A percentile compares a stretch with the other conserved stretches of the same genome.
These are phyloP conservation scores for Cladosporium velox DNA, from an alignment of 2,329 filamentous ascomycete species.

Conservation along the genomic window DNA sequence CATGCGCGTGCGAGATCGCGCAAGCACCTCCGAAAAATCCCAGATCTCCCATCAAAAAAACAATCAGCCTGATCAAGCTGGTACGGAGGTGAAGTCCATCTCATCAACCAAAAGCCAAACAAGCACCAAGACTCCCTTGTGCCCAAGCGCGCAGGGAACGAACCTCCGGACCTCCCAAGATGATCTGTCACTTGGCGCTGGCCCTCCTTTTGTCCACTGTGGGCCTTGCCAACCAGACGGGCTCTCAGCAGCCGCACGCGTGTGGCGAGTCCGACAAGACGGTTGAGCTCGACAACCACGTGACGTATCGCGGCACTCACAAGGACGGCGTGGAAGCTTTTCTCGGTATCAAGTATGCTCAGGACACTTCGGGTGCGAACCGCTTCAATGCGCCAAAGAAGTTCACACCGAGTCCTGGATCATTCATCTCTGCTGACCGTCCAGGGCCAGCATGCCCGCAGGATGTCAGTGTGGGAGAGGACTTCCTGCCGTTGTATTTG, in stretches of 20 bases:
- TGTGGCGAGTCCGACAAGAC: conserved; percentile 2
- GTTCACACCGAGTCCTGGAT: conserved; percentile 25
- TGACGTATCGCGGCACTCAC: conserved; percentile 33
- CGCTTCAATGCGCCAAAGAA: conserved; percentile 40
- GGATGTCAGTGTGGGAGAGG: conserved; percentile 12
- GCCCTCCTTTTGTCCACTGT: neutral
- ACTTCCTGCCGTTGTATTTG: conserved; percentile 16
- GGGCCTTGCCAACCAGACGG: neutral
- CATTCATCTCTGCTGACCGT: conserved; percentile 33
- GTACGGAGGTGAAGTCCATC: neutral
- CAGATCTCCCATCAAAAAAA: neutral
- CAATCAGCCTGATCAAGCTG: neutral
- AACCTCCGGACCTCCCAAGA: neutral
- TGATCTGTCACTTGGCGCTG: conserved; percentile 9
- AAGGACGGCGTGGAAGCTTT: conserved; percentile 36
- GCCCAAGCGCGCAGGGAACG: neutral
- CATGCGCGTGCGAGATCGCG: neutral
- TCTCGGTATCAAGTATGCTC: conserved; percentile 37
- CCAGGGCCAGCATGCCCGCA: conserved; percentile 39
- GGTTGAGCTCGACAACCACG: conserved; percentile 13
- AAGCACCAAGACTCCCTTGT: neutral
- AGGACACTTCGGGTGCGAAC: conserved; percentile 35
- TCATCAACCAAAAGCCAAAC: neutral
- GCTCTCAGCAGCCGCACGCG: neutral
- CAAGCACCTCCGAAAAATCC: neutral